phyloP scores from a whole-genome alignment of 106 monocot genomes.

The Apostasia shenzhenica region DNA sequence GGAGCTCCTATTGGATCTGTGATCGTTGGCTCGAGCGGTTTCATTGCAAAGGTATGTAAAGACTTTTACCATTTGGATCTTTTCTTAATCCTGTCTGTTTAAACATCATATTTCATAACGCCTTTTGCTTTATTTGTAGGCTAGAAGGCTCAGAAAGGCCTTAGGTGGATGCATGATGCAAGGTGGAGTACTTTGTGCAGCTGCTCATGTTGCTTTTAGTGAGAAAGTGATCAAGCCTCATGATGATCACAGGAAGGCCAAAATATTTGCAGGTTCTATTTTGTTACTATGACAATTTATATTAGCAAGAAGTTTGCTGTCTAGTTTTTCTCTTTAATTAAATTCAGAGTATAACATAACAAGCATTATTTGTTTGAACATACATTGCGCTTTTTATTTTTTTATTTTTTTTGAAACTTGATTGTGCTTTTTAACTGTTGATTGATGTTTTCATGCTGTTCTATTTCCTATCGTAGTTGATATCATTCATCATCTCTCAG shows the following conservation, averaged over 20 bases:
- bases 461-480: background rate
- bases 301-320: background rate
- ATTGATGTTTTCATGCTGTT: background rate
- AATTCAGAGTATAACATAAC: background rate
- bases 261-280: conserved; percentile 57
- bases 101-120: background rate
- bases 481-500: conserved; percentile 27
- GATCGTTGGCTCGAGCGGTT: conserved; percentile 66
- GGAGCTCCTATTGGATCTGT: conserved; percentile 96
- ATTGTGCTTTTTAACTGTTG: background rate
- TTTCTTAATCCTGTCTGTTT: no score
- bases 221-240: conserved; percentile 70
- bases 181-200: conserved; percentile 84
- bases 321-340: background rate
- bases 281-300: background rate
- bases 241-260: conserved; percentile 81
- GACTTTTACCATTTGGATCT: no score
- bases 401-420: background rate
- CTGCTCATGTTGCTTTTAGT: conserved; percentile 66
- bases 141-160: conserved; percentile 80
- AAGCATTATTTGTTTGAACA: background rate
- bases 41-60: conserved; percentile 65
- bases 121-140: conserved; percentile 33
- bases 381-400: no score
- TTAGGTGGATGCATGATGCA: conserved; percentile 98